phyloP scores from a whole-genome alignment of 2,329 filamentous ascomycete species.

The Phaeosphaeria sp. region DNA sequence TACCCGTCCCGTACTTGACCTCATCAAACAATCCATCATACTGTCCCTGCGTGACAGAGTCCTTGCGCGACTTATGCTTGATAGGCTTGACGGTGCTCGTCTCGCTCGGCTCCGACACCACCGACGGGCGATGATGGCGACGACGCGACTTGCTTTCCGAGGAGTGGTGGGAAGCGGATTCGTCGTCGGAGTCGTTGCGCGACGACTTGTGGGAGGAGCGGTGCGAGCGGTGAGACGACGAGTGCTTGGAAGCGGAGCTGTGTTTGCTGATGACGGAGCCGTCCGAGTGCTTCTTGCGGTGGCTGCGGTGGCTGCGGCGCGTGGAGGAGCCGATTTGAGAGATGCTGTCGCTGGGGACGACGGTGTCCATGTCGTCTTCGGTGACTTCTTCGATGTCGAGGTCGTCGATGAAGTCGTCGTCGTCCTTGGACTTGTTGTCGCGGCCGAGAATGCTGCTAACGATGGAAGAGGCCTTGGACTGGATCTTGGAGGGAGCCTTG shows the following conservation, averaged over 20 bases:
- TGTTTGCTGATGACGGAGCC: conserved; percentile 36
- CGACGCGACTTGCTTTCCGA: conserved; percentile 17
- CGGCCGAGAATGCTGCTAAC: conserved; percentile 48
- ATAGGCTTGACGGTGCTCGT: conserved; percentile 42
- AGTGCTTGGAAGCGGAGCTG: conserved; percentile 33
- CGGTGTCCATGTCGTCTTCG: conserved; percentile 50
- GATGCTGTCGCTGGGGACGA: conserved; percentile 58
- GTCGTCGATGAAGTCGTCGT: conserved; percentile 46
- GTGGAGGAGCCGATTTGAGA: conserved; percentile 46
- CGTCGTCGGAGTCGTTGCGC: conserved; percentile 23
- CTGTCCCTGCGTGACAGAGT: conserved; percentile 37
- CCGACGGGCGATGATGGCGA: conserved; percentile 25
- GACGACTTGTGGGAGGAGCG: conserved; percentile 37
- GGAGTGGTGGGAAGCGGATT: conserved; percentile 15
- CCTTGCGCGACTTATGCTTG: conserved; percentile 34
- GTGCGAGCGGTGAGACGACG: conserved; percentile 28
- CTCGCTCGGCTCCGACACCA: conserved; percentile 44
- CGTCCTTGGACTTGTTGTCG: conserved; percentile 34
- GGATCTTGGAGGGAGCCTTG: conserved; percentile 24
- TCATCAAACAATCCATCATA: conserved; percentile 39
- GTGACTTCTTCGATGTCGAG: conserved; percentile 43
- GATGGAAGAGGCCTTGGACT: conserved; percentile 40
- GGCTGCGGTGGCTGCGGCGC: conserved; percentile 34
- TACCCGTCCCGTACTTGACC: conserved; percentile 38
- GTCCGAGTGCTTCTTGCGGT: conserved; percentile 26